Conservation (phyloP, 2,329 filamentous ascomycete species). For the Aspergillus sp. region DNA sequence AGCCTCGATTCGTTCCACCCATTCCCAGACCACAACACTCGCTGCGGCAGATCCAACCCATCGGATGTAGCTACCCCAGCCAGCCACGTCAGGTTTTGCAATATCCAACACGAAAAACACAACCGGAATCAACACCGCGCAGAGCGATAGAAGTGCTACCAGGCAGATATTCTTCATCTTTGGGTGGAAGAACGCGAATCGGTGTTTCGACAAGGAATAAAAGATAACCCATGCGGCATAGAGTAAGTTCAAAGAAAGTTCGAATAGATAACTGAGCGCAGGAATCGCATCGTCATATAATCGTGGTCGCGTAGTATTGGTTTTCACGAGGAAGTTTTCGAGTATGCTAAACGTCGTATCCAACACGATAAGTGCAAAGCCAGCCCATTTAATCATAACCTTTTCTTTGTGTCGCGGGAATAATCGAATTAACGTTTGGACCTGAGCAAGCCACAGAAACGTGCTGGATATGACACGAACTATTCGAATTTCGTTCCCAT, state of each 20-base stretch:
- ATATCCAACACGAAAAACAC: conserved; percentile 93
- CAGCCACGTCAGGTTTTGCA: conserved; percentile 73
- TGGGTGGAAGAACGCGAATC: conserved; percentile 83
- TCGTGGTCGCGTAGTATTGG: conserved; percentile 49
- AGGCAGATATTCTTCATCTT: conserved; percentile 85
- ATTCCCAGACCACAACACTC: conserved; percentile 97
- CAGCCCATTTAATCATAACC: conserved; percentile 97
- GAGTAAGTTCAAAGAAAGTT: conserved; percentile 74
- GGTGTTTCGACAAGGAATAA: conserved; percentile 84
- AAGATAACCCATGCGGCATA: conserved; percentile 94
- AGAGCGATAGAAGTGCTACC: conserved; percentile 69
- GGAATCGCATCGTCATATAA: conserved; percentile 86
- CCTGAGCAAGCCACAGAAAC: conserved; percentile 94
- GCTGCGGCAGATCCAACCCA: conserved; percentile 95
- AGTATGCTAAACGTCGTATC: conserved; percentile 87
- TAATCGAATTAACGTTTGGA: conserved; percentile 88
- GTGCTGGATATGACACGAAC: conserved; percentile 92
- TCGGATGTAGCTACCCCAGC: conserved; percentile 90
- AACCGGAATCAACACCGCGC: conserved; percentile 78
- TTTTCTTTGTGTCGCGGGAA: conserved; percentile 97
- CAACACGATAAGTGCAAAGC: conserved; percentile 84
- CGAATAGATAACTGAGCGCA: conserved; percentile 83
- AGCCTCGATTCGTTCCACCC: conserved; percentile 91
- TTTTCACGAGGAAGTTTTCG: conserved; percentile 68
- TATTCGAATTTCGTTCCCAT: conserved; percentile 77